Evolutionary conservation across 2,329 filamentous ascomycete genomes (phyloP), one percentile per base, ranked within the genome.

Genomic region (Metarhizium brunneum): DNA sequence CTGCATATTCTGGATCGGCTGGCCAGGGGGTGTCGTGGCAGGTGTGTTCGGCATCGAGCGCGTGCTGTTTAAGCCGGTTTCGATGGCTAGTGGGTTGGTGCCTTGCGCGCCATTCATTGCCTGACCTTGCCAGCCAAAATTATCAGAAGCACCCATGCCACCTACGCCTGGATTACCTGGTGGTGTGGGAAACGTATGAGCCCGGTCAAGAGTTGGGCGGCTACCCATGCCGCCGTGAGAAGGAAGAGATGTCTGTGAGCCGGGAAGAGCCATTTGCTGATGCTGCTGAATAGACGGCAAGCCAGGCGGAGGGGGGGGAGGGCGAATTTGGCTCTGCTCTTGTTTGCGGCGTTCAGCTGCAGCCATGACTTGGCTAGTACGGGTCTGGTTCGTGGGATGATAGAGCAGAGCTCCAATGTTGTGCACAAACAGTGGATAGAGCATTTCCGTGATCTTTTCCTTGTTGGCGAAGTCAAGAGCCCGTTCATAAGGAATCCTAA

Each of bases 381-480:
- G 80, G 61, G 76, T 88, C 67, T 91, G 87, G 69, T 96, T 96
- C 45, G 88, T 87, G 0, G 94, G 92, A 69, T 97, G 92, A 71
- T 96, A 97, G 52, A 97, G 81, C 61, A 97, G 79, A 56, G 90
- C 88, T 58, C 90, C 90, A 68, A 97, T 97, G 73, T 97, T 95
- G 73, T 97, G 92, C 43, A 97, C 94, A 69, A 99, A 99, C 51
- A 99, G 78, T 53, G 94, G 94, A 71, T 97, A 99, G 54, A 97
- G 76, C 50, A 92, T 77, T 73, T 97, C 92, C 0, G 94, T 97
- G 61, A 97, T 99, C 76, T 97, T 97, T 73, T 99, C 94, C 80
- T 96, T 97, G 77, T 99, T 99, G 61, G 94, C 94, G 69, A 99
- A 97, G 65, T 97, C 94, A 54, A 99, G 76, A n/a, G 94, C 94